A percentile compares a stretch with the other conserved stretches of the same genome.
Conservation (phyloP, 73 alveolate genomes). For the Effrenium voratum region DNA sequence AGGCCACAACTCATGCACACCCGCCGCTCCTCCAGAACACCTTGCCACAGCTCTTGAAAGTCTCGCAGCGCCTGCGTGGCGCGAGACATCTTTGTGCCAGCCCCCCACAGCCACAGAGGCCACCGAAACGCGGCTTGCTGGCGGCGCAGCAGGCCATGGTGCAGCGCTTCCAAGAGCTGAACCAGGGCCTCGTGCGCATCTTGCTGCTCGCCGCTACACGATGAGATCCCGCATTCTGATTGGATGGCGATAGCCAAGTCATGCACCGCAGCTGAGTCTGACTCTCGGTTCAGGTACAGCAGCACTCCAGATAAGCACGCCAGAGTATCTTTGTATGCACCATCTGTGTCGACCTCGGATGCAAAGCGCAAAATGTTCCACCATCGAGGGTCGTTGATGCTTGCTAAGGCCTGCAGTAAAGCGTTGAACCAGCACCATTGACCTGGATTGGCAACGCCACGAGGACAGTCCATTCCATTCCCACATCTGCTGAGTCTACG, state of each 20-base stretch:
- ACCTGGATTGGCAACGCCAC: conserved; percentile 2
- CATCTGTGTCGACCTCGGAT: neutral
- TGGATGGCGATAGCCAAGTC: conserved; percentile 62
- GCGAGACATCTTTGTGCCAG: neutral
- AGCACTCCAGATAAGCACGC: conserved; percentile 79
- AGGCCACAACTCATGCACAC: conserved; percentile 75
- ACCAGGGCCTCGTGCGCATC: conserved; percentile 85
- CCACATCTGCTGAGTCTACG: too few relatives aligned
- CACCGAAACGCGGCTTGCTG: neutral
- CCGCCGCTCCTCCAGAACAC: conserved; percentile 53
- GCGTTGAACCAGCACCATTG: conserved; percentile 94
- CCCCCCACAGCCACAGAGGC: conserved; percentile 2
- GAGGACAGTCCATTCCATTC: too few relatives aligned
- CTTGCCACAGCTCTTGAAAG: conserved; percentile 37
- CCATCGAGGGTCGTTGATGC: conserved; percentile 69
- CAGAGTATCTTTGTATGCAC: neutral
- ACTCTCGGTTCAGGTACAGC: conserved; percentile 10
- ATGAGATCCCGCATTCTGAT: conserved; percentile 74
- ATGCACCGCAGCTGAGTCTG: conserved; percentile 12
- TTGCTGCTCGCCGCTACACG: conserved; percentile 64
- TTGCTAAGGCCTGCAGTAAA: conserved; percentile 70
- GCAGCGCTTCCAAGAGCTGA: conserved; percentile 38
- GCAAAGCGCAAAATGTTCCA: conserved; percentile 12
- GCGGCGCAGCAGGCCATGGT: neutral
- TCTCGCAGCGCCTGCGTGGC: conserved; percentile 18